Base-by-base conservation (phyloP, 164 flowering plant genomes). In the Aristolochia californica region DNA sequence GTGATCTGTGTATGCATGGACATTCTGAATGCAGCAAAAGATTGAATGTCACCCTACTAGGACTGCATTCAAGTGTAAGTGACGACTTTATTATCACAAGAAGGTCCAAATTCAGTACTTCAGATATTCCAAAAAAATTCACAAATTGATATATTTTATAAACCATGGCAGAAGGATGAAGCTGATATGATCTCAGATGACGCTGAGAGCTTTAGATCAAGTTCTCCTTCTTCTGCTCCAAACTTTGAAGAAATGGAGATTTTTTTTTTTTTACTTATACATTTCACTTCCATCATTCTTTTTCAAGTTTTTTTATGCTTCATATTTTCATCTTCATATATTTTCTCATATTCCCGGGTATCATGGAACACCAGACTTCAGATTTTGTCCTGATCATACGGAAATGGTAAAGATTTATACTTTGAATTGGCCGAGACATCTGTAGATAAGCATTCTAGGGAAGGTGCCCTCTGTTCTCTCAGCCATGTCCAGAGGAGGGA, bases 191-290 rank as follows among this genome's bases (percentile, higher is more conserved):
- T 55, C 34, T 70, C 73, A 49, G 75, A 70, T 67, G 78, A 64
- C 26, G 68, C 61, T 60, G 73, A 61, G 43, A 57, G 72, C 55
- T 40, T 60, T 58, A 53, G 50, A 48, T 64, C 56, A 43, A 62
- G 64, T 56, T 48, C 72, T 56, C 49, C 68, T 16, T 66, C 73
- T 22, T 64, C 70, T 58, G 56, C 67, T 63, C 69, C 73, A 55
- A 77, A 70, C 57, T 34, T 57, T 44, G 66, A 52, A 43, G 81
- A 48, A 61, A 76, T 66, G 68, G 53, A 62, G 80, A 80, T 77
- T 68, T 47, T 40, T 7, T 22, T 22, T 24, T 1, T 24, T 25
- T 61, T 53, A n/a, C n/a, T 18, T 13, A n/a, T n/a, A n/a, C n/a
- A 21, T 40, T 28, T 15, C 26, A 13, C 7, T 13, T 17, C 48